Evolutionary conservation across 2,329 filamentous ascomycete species (phyloP), one percentile per base, ranked within the genome.

Genomic region (Cladorrhinum sp.): DNA sequence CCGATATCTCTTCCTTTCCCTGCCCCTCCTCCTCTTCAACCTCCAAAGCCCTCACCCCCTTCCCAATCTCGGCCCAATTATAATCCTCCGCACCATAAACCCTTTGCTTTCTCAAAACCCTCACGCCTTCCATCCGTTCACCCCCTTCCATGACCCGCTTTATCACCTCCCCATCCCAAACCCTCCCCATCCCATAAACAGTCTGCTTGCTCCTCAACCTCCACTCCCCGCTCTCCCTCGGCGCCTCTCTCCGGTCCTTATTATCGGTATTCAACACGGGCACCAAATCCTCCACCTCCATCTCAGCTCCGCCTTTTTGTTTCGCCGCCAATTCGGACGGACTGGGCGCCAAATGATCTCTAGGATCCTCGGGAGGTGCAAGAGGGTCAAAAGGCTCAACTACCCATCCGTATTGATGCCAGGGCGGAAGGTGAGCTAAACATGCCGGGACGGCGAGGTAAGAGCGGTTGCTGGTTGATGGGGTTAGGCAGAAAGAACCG

Each of bases 11-110:
- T n/a, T n/a, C n/a, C n/a, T n/a, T n/a, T n/a, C n/a, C n/a, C n/a
- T n/a, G n/a, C n/a, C n/a, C 23, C 3, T 46, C 18, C 55, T 36
- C 55, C 12, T 26, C 20, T 20, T 16, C 49, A 16, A 51, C 10
- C 14, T 51, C 23, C 49, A 24, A 9, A 16, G 14, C 10, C 16
- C 9, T n/a, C 24, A 60, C 8, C 14, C 50, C 57, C 46, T 50
- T 20, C 7, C 14, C 18, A 12, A 63, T 63, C n/a, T 55, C 55
- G 16, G 2, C 16, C 64, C 64, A 66, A 16, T 55, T 57, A 26
- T 67, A 66, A 42, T 68, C 63, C 39, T 66, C 65, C 2, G 48
- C 55, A 2, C 67, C 67, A 57, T 68, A 70, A 2, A 68, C 65
- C 54, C 58, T 65, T 59, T 70, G 67, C 50, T 28, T 62, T 48